phyloP scores from a whole-genome alignment of 257 asterid species.

The Penstemon barbatus region DNA sequence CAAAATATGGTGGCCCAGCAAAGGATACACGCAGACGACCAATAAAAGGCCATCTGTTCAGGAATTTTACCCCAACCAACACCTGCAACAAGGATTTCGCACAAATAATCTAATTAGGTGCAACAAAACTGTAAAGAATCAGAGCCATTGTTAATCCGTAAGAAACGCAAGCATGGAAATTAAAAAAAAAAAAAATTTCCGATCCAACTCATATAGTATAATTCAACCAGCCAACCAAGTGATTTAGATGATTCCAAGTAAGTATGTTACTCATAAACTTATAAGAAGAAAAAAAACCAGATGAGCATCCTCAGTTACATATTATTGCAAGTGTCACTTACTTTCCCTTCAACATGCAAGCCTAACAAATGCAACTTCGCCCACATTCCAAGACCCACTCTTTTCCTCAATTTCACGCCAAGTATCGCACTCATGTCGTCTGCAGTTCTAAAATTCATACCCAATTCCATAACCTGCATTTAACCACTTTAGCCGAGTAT shows the following conservation, averaged over 20 bases:
- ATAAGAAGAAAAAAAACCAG: background rate
- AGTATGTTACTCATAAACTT: too few relatives aligned
- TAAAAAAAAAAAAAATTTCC: background rate
- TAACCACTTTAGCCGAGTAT: slow-evolving; percentile 15
- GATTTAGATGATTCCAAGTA: too few relatives aligned
- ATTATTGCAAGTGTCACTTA: slow-evolving; percentile 24
- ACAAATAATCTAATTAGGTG: background rate
- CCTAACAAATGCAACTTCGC: slow-evolving; percentile 85
- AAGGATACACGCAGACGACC: slow-evolving; percentile 89
- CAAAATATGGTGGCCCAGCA: slow-evolving; percentile 93
- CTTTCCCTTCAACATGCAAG: slow-evolving; percentile 99
- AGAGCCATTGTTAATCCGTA: background rate
- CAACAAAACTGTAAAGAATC: background rate
- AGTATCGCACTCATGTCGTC: slow-evolving; percentile 93
- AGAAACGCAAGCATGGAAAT: background rate
- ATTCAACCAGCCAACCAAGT: background rate
- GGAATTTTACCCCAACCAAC: slow-evolving; percentile 89
- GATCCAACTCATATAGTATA: background rate
- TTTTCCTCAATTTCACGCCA: slow-evolving; percentile 73
- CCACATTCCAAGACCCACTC: slow-evolving; percentile 87
- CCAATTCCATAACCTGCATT: slow-evolving; percentile 77
- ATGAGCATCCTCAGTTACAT: background rate
- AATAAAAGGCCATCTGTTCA: slow-evolving; percentile 76
- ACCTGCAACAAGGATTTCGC: slow-evolving; percentile 54
- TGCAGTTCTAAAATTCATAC: slow-evolving; percentile 89